Evolutionary conservation across 1,139 yeast genomes (phyloP), one percentile per base, ranked within the genome.

Genomic region (Sugiyamaella novakii): DNA sequence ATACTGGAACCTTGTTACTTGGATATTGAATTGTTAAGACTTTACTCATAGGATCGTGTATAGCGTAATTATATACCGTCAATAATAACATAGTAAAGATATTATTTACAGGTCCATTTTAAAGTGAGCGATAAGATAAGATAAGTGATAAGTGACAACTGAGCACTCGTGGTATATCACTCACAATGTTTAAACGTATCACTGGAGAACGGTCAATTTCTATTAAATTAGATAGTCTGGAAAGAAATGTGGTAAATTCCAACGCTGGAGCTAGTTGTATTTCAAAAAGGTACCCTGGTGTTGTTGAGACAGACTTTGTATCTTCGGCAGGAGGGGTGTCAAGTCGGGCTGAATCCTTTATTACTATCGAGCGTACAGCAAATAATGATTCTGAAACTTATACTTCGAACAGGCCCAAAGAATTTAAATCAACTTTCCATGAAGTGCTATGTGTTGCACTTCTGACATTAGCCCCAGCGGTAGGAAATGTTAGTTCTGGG

Each of bases 381-480:
- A 6, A 5, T 22, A 8, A 6, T 22, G 8, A 22, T 6, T 22
- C 25, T 22, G 25, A 22, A 22, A 8, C 8, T 22, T 6, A 22
- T 22, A 22, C 11, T 3, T 28, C 34, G 2, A 36, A 31, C 29
- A 25, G 56, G 14, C 56, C 56, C 2, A 40, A 15, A 10, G 33
- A 40, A 28, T 53, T 53, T 41, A 29, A 24, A 30, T 34, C 45
- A 14, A 29, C 46, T 12, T 15, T 42, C 17, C 49, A 49, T 34
- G 63, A 59, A 31, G 39, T 54, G 2, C 11, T 63, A 1, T 68
- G 73, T 50, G 55, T 73, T 3, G 35, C 65, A 1, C 52, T 65
- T 5, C 61, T 71, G 31, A 59, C 72, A 2, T 59, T 73, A 52
- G 75, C 75, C 0, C 73, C 76, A 3, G 70, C 71, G 11, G 68